A percentile compares a stretch with the other conserved stretches of the same genome.
Evolutionary conservation across 768 basidiomycete species (phyloP).

Genomic region (Pisolithus albus): DNA sequence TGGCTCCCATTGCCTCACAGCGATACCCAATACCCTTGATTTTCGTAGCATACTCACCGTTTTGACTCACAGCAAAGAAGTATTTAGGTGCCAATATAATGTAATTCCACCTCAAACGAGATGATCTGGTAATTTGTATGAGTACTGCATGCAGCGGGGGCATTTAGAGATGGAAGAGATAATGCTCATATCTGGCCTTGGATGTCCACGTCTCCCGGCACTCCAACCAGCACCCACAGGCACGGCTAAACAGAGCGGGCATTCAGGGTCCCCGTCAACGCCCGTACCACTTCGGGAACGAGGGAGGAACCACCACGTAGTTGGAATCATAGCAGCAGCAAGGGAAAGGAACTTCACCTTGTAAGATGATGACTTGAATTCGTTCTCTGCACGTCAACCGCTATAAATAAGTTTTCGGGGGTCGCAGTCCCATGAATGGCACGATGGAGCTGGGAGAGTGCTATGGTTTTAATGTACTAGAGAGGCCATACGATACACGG

Average conservation of each 20-base stretch:
- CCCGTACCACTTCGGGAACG: constrained; percentile 6
- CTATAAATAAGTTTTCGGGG: background rate
- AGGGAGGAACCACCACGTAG: constrained; percentile 56
- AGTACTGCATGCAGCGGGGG: background rate
- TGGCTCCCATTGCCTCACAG: background rate
- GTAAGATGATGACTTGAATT: background rate
- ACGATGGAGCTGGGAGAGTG: background rate
- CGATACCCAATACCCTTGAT: too few species aligned
- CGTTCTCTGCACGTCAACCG: background rate
- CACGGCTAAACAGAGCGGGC: constrained; percentile 41
- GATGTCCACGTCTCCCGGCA: constrained; percentile 46
- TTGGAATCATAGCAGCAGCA: constrained; percentile 44
- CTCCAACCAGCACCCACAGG: constrained; percentile 41
- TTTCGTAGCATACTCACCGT: too few species aligned
- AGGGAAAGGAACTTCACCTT: constrained; percentile 17
- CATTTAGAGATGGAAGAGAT: constrained; percentile 8
- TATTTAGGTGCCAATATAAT: background rate
- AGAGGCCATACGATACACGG: constrained; percentile 15
- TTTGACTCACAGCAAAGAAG: background rate
- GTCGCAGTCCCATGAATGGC: background rate
- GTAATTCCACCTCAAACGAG: too few species aligned
- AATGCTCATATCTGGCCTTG: constrained; percentile 87
- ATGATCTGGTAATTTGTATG: background rate
- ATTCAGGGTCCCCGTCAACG: constrained; percentile 17
- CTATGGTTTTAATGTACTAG: constrained; percentile 2